Evolutionary conservation across 1,284 basidiomycete species (phyloP), one percentile per base, ranked within the genome.

Genomic region (Ustilago shanxiensis): DNA sequence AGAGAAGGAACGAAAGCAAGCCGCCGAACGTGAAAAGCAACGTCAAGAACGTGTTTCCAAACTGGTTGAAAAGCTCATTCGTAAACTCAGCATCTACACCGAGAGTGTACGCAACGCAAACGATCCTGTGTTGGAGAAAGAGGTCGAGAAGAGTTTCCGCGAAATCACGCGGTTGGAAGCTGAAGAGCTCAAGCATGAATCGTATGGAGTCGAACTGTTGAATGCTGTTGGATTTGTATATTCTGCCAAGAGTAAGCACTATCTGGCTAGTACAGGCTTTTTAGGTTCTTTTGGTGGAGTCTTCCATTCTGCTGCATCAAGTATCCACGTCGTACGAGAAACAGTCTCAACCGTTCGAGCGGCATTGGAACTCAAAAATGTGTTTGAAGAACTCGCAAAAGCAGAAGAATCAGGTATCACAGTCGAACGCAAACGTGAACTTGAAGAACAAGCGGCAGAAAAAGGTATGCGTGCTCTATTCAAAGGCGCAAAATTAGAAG

Each of bases 401-500:
- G 86, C 86, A 0, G 93, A 96, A 86, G 92, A 93, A 83, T 91
- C 92, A 1, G 97, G 96, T 90, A 88, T 98, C 60, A 89, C 89
- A 3, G 91, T 93, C 0, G 96, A 97, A 69, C 93, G 95, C 85
- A 92, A 93, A 88, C 91, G 91, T 82, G 91, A 93, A 79, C 88
- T 99, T 2, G 97, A 99, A 85, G 96, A 99, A 82, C 93, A 95
- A 83, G 96, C 96, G 1, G 95, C 97, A 0, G 94, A 97, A 88
- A 98, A 98, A 60, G 79, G 77, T 3, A 83, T 85, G 80, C 77
- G 80, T 16, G 83, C 86, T 0, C 53, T 86, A 28, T 86, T 86
- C 67, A 86, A 86, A 65, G 95, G 95, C 4, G 93, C 95, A 28
- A 98, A 97, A 85, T 90, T 98, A 20, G 96, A 98, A 86, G 91